A percentile compares a stretch with the other conserved stretches of the same genome.
Evolutionary conservation across 495 filamentous ascomycete genomes (phyloP).

Genomic region (Penicillium angulare): DNA sequence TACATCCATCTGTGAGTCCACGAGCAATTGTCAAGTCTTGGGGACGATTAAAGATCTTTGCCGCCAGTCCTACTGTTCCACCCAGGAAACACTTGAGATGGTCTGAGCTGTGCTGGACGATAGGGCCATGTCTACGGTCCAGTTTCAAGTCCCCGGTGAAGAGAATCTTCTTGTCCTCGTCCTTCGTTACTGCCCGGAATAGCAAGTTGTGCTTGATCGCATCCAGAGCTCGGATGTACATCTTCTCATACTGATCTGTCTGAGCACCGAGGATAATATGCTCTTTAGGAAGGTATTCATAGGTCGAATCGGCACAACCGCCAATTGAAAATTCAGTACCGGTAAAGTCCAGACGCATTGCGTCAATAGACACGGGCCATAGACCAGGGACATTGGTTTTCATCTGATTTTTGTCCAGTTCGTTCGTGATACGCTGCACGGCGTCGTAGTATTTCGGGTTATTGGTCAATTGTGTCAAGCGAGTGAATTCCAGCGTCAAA

Average conservation of each 20-base stretch:
- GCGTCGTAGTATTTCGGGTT: constrained; percentile 91
- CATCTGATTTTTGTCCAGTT: constrained; percentile 70
- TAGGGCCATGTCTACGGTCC: constrained; percentile 19
- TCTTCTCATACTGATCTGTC: constrained; percentile 70
- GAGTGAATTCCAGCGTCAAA: constrained; percentile 87
- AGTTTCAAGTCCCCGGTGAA: constrained; percentile 61
- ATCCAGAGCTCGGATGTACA: constrained; percentile 73
- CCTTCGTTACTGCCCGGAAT: constrained; percentile 76
- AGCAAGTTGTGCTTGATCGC: constrained; percentile 74
- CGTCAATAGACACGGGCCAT: constrained; percentile 79
- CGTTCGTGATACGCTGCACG: constrained; percentile 80
- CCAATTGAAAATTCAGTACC: constrained; percentile 70
- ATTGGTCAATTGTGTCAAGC: constrained; percentile 83
- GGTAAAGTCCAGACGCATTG: constrained; percentile 44
- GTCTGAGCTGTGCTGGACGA: constrained; percentile 44
- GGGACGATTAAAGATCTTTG: constrained; percentile 55
- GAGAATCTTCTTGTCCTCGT: constrained; percentile 67
- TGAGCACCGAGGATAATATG: constrained; percentile 74
- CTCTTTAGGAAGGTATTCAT: constrained; percentile 95
- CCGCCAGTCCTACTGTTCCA: constrained; percentile 59
- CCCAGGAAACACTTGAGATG: constrained; percentile 64
- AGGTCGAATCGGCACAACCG: constrained; percentile 85
- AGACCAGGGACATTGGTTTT: constrained; percentile 72
- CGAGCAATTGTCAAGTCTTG: constrained; percentile 55
- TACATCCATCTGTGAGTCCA: constrained; percentile 56